Evolutionary conservation across 1,284 basidiomycete species (phyloP).

Genomic region (Lignosus rhinocerotis): DNA sequence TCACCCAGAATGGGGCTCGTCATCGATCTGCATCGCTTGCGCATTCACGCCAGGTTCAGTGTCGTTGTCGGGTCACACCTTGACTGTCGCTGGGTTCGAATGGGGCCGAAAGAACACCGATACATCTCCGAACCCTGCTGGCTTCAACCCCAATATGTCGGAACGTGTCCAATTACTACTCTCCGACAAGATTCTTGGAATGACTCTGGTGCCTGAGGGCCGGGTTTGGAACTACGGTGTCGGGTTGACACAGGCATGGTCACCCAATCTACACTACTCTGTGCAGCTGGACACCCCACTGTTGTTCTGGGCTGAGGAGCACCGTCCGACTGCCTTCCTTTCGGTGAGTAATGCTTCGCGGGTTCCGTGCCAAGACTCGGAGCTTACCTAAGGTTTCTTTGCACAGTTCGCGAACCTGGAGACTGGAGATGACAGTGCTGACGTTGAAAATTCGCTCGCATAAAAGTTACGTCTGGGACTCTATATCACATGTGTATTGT

Average conservation of each 20-base stretch:
- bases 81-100: constrained; percentile 93
- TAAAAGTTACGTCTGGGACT: constrained; percentile 34
- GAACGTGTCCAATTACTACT: constrained; percentile 94
- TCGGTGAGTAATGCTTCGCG: constrained; percentile 53
- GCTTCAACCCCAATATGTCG: constrained; percentile 98
- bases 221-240: constrained; percentile 94
- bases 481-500: constrained; percentile 14
- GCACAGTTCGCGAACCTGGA: constrained; percentile 83
- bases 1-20: constrained; percentile 93
- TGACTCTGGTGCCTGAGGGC: constrained; percentile 90
- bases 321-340: constrained; percentile 89
- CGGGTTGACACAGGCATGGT: constrained; percentile 90
- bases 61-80: constrained; percentile 89
- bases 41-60: constrained; percentile 99
- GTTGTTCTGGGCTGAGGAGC: constrained; percentile 95
- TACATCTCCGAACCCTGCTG: constrained; percentile 81
- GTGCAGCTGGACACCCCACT: constrained; percentile 91
- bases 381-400: constrained; percentile 6
- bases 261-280: constrained; percentile 80
- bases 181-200: constrained; percentile 90
- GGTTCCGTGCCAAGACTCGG: background rate
- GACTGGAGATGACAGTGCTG: constrained; percentile 84
- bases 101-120: constrained; percentile 96
- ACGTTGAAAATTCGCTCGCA: constrained; percentile 87
- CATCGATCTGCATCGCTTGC: constrained; percentile 90